These are phyloP conservation scores for Skeletonema marinoi DNA, from an alignment of 108 stramenopile species.

Conservation along the genomic window DNA sequence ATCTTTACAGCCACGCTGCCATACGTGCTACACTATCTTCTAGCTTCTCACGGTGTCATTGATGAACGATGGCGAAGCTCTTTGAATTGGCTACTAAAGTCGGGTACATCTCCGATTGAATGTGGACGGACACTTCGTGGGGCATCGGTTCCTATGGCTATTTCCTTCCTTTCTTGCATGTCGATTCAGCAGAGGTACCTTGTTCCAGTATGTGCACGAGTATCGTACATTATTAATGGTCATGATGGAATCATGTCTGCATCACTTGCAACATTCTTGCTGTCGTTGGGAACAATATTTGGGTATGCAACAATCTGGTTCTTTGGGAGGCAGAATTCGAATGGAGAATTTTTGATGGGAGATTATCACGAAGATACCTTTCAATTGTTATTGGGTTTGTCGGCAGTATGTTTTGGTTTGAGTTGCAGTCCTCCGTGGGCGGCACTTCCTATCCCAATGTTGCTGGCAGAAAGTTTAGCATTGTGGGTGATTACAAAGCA, in stretches of 20 bases:
- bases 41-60: constrained; percentile 42
- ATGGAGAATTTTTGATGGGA: constrained; percentile 61
- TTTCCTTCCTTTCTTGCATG: constrained; percentile 58
- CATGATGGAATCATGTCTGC: constrained; percentile 48
- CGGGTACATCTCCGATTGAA: constrained; percentile 41
- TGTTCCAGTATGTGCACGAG: constrained; percentile 60
- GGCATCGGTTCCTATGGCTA: constrained; percentile 50
- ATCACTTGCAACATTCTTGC: constrained; percentile 44
- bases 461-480: constrained; percentile 63
- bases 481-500: constrained; percentile 75
- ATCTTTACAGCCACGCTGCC: constrained; percentile 62
- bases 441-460: constrained; percentile 74
- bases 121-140: constrained; percentile 51
- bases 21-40: constrained; percentile 65
- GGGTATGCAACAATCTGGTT: constrained; percentile 60
- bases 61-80: constrained; percentile 42
- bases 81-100: constrained; percentile 37
- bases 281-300: constrained; percentile 56
- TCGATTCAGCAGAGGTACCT: constrained; percentile 72
- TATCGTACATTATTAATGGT: constrained; percentile 75
- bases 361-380: constrained; percentile 87
- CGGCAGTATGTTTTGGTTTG: constrained; percentile 61
- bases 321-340: constrained; percentile 58
- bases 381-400: constrained; percentile 57
- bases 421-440: constrained; percentile 77